Evolutionary conservation across 768 basidiomycete species (phyloP), one percentile per base, ranked within the genome.

Genomic region (Kondoa subrosea): DNA sequence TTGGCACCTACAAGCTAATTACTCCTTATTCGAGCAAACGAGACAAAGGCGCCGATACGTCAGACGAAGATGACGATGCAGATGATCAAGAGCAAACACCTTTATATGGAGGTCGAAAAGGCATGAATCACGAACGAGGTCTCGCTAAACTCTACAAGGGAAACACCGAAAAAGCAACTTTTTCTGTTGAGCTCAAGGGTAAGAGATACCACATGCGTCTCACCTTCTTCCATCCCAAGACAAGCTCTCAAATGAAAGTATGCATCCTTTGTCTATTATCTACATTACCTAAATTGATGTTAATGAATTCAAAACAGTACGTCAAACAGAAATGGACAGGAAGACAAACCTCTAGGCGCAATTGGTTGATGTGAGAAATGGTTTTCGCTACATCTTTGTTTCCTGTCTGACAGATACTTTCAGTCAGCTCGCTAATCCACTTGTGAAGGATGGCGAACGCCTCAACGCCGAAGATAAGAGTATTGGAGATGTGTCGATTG

Each of bases 391-490:
- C 56, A 56, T 56, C 25, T 25, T 25, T 15, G 56, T 56, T 56
- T 15, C 56, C 15, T 25, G 56, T 25, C 15, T 25, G 25, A 15
- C 25, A 25, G 25, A 56, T 15, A 25, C 56, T 25, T 25, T 56
- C 58, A 59, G 14, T 59, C 61, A 63, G n/a, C 29, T 63, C 17
- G 61, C 61, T 16, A 17, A 32, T 16, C 26, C 61, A 32, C n/a
- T 63, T 3, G 15, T 33, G 29, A 32, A 30, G 8, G 26, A 32
- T 31, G 61, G 61, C n/a, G 61, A 27, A n/a, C 61, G 61, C 27
- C 61, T 63, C 3, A 63, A 63, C 33, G 4, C 30, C 16, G 61
- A 63, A 32, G 61, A 63, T 32, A 63, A 63, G 61, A 26, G n/a
- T 32, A 27, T 63, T 27, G 61, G 61, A 27, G 27, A 63, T 3